A percentile compares a stretch with the other conserved stretches of the same genome.
Evolutionary conservation across 2,329 filamentous ascomycete species (phyloP).

Genomic region (Ceratocystis harringtonii): DNA sequence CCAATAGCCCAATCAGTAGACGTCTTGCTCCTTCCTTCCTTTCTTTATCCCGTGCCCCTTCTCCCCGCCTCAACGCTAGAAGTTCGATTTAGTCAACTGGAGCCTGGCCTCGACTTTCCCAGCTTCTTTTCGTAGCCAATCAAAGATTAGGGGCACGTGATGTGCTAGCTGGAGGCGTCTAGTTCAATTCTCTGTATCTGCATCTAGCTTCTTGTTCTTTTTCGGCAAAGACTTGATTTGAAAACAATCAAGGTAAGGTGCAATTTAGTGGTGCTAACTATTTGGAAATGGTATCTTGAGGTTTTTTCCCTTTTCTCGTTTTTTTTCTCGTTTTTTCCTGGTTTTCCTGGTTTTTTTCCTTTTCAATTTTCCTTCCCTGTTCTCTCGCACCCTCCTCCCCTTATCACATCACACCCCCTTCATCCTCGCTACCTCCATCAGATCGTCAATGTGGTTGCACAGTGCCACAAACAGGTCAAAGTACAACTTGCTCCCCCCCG

Average conservation of each 20-base stretch:
- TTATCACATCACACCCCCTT: slow-evolving; percentile 28
- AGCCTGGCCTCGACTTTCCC: neutral
- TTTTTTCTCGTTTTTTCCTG: neutral
- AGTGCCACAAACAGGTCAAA: slow-evolving; percentile 97
- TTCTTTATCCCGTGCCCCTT: neutral
- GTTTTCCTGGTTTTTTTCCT: neutral
- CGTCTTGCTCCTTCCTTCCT: neutral
- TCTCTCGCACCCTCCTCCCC: neutral
- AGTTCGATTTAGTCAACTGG: neutral
- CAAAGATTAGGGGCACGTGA: neutral
- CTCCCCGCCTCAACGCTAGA: neutral
- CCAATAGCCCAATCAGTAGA: neutral
- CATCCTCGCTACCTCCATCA: slow-evolving; percentile 69
- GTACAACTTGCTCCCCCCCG: slow-evolving; percentile 77
- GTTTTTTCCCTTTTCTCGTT: neutral
- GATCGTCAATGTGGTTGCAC: slow-evolving; percentile 96
- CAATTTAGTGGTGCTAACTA: neutral
- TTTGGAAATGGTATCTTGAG: neutral
- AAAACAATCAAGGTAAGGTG: neutral
- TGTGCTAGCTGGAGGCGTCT: neutral
- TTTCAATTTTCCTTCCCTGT: neutral
- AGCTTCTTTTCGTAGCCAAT: neutral
- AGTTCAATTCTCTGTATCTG: neutral
- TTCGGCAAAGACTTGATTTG: neutral
- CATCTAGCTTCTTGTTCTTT: neutral